A percentile compares a stretch with the other conserved stretches of the same genome.
phyloP scores from a whole-genome alignment of 2,329 filamentous ascomycete genomes.

The Pseudogymnoascus sp. region DNA sequence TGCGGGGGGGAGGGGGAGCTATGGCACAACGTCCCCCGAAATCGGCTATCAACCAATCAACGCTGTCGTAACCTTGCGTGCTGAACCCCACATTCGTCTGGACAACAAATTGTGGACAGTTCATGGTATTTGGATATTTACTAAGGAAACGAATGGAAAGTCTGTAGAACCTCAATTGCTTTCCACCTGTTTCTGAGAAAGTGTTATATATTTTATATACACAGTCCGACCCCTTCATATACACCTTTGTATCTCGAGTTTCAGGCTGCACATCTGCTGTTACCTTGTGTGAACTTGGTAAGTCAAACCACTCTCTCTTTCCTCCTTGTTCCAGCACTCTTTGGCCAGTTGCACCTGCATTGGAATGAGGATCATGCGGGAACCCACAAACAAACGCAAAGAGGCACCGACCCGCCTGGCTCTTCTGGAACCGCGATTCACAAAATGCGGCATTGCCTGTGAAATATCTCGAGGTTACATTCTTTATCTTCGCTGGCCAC shows the following conservation, averaged over 20 bases:
- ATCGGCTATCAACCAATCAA: background rate
- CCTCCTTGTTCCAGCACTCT: background rate
- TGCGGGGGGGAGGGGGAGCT: background rate
- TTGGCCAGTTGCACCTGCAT: slow-evolving; percentile 1
- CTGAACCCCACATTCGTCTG: slow-evolving; percentile 3
- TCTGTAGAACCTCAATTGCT: slow-evolving; percentile 1
- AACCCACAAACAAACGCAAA: slow-evolving; percentile 3
- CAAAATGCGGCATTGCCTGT: background rate
- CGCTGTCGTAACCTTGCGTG: background rate
- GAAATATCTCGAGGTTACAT: background rate
- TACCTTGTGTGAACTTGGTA: background rate
- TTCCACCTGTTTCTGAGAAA: background rate
- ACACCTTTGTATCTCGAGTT: background rate
- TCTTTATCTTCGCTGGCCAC: background rate
- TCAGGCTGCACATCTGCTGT: slow-evolving; percentile 4
- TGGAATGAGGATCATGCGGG: background rate
- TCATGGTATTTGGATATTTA: slow-evolving; percentile 5
- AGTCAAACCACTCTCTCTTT: background rate
- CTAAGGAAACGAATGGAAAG: background rate
- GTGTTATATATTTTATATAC: background rate
- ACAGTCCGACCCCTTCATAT: background rate
- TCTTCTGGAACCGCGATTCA: background rate
- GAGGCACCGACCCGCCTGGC: background rate
- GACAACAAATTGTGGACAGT: slow-evolving; percentile 5
- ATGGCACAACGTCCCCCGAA: background rate